A percentile compares a stretch with the other conserved stretches of the same genome.
Conservation (phyloP, 345 rosid species). For the Viola odorata region DNA sequence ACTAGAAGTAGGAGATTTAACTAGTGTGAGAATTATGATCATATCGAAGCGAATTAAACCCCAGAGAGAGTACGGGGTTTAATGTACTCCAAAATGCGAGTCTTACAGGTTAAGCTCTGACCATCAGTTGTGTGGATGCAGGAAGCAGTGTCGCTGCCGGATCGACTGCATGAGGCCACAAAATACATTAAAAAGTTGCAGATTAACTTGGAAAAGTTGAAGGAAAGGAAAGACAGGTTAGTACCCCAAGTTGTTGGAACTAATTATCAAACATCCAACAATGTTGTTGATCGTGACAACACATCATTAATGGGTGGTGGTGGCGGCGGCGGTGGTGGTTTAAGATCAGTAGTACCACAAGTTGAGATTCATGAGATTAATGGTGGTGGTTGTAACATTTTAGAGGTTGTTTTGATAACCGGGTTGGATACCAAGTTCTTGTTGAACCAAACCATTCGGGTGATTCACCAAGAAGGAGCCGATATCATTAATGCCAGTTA, state of each 20-base stretch:
- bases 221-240: conserved; percentile 40
- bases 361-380: conserved; percentile 31
- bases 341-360: conserved; percentile 16
- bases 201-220: conserved; percentile 46
- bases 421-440: conserved; percentile 31
- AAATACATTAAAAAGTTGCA: conserved; percentile 55
- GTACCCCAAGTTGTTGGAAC: too few relatives aligned
- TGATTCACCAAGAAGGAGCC: conserved; percentile 43
- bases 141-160: conserved; percentile 44
- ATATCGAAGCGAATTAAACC: too few relatives aligned
- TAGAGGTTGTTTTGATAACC: conserved; percentile 40
- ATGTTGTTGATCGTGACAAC: conserved; percentile 5
- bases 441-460: conserved; percentile 35
- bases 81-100: too few relatives aligned
- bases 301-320: neutral
- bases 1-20: too few relatives aligned
- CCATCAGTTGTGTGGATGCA: conserved; percentile 17
- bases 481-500: conserved; percentile 38
- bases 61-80: too few relatives aligned
- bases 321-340: neutral
- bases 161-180: conserved; percentile 49
- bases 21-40: too few relatives aligned
- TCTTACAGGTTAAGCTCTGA: too few relatives aligned
- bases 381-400: conserved; percentile 21
- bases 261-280: too few relatives aligned